Evolutionary conservation across 768 basidiomycete species (phyloP).

Genomic region (Cyclocybe cylindracea): DNA sequence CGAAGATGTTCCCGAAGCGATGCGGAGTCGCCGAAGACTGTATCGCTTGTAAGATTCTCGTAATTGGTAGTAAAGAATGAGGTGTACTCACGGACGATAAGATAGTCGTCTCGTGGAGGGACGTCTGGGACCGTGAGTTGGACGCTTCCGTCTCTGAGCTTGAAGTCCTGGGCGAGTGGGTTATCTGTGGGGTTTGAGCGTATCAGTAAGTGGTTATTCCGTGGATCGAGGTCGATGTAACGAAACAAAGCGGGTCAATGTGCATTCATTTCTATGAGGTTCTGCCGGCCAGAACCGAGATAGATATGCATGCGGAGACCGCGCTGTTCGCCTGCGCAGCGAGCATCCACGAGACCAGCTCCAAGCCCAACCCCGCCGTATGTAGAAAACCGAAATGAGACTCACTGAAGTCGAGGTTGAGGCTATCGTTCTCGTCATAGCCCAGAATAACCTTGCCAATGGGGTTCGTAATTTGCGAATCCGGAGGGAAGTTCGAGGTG

Average conservation of each 20-base stretch:
- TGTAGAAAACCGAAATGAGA: conserved; percentile 1
- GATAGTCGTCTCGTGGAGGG: conserved; percentile 46
- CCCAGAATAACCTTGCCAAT: conserved; percentile 55
- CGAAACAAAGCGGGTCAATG: neutral
- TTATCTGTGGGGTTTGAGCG: conserved; percentile 35
- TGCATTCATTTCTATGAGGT: neutral
- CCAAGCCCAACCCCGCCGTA: neutral
- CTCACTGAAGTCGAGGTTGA: conserved; percentile 58
- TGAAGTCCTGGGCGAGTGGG: conserved; percentile 60
- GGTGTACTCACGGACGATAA: conserved; percentile 60
- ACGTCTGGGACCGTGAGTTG: conserved; percentile 55
- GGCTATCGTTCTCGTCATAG: conserved; percentile 40
- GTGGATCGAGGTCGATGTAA: neutral
- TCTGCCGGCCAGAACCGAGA: too few species aligned
- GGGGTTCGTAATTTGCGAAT: conserved; percentile 47
- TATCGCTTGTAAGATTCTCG: conserved; percentile 3
- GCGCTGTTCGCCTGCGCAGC: neutral
- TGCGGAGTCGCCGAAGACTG: conserved; percentile 69
- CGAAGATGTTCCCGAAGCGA: conserved; percentile 28
- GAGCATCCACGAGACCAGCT: neutral
- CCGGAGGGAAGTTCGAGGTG: conserved; percentile 44
- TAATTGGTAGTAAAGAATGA: neutral
- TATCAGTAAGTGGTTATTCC: conserved; percentile 6
- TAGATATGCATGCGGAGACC: neutral
- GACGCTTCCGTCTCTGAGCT: conserved; percentile 49